Percentiles rank a stretch among this genome's conserved stretches.
Evolutionary conservation across 1,284 basidiomycete species (phyloP).

Genomic region (Ustilago loliicola): DNA sequence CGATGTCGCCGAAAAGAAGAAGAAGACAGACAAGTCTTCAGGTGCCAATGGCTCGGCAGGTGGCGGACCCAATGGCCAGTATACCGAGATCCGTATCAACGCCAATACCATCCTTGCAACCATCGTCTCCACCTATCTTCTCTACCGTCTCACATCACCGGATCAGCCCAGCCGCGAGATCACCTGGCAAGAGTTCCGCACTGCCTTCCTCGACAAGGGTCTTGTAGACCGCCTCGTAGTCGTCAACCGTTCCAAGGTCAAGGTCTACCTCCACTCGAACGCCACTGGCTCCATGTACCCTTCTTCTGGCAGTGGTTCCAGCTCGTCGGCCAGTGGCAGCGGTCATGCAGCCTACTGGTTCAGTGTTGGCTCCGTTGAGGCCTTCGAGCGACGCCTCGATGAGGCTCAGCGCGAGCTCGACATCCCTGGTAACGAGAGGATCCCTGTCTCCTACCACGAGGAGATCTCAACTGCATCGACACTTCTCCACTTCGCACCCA

Average conservation of each 20-base stretch:
- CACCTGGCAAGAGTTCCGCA: conserved; percentile 98
- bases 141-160: conserved; percentile 76
- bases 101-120: conserved; percentile 65
- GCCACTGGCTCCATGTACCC: conserved; percentile 78
- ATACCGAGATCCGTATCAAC: conserved; percentile 64
- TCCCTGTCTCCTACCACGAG: conserved; percentile 96
- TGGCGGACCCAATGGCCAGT: conserved; percentile 45
- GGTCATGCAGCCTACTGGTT: conserved; percentile 79
- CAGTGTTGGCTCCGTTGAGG: conserved; percentile 96
- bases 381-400: conserved; percentile 93
- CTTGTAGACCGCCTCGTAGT: conserved; percentile 95
- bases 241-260: conserved; percentile 89
- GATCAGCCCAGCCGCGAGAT: conserved; percentile 81
- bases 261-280: conserved; percentile 84
- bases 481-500: conserved; percentile 92
- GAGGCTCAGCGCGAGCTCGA: conserved; percentile 92
- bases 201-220: conserved; percentile 93
- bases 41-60: conserved; percentile 38
- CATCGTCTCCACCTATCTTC: conserved; percentile 77
- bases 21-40: conserved; percentile 36
- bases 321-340: conserved; percentile 30
- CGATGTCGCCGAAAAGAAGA: conserved; percentile 36
- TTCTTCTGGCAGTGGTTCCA: conserved; percentile 23
- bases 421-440: conserved; percentile 90
- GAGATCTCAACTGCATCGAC: conserved; percentile 88